Evolutionary conservation across 768 basidiomycete genomes (phyloP).

Genomic region (Suillus ampliporus): DNA sequence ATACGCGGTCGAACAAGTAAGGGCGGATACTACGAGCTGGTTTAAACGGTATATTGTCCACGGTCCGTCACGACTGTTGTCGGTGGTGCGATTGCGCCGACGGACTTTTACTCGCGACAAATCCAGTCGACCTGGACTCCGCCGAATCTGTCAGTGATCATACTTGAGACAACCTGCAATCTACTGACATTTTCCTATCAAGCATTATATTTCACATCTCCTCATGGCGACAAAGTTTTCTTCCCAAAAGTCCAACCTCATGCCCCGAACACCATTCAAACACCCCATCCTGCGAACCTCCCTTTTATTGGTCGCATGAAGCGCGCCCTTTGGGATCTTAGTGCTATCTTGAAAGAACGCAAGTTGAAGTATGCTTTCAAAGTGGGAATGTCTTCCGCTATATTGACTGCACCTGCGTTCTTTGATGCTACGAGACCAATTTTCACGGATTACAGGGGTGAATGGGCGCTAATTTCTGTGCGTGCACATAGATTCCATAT

Average conservation of each 20-base stretch:
- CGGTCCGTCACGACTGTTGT: constrained; percentile 30
- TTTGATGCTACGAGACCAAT: constrained; percentile 75
- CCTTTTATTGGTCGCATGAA: constrained; percentile 64
- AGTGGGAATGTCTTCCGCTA: constrained; percentile 79
- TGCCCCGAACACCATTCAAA: constrained; percentile 86
- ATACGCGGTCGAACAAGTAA: constrained; percentile 65
- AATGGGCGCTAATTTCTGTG: constrained; percentile 96
- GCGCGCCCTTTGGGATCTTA: constrained; percentile 75
- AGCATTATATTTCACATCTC: constrained; percentile 62
- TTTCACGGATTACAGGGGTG: constrained; percentile 85
- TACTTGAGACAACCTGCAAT: background rate
- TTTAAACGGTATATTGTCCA: constrained; percentile 43
- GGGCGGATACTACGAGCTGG: constrained; percentile 41
- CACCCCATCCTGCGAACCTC: constrained; percentile 68
- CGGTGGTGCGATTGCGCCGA: constrained; percentile 24
- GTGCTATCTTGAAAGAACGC: constrained; percentile 65
- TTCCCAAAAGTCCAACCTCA: constrained; percentile 87
- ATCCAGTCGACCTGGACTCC: constrained; percentile 27
- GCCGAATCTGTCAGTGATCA: constrained; percentile 50
- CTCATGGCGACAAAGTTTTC: constrained; percentile 57
- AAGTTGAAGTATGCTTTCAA: constrained; percentile 90
- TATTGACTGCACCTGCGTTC: constrained; percentile 90
- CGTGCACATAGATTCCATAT: constrained; percentile 29
- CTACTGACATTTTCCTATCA: constrained; percentile 17
- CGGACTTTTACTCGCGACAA: constrained; percentile 23